Evolutionary conservation across 1,139 yeast species (phyloP), one percentile per base, ranked within the genome.

Genomic region (Suhomyces coccinellae): DNA sequence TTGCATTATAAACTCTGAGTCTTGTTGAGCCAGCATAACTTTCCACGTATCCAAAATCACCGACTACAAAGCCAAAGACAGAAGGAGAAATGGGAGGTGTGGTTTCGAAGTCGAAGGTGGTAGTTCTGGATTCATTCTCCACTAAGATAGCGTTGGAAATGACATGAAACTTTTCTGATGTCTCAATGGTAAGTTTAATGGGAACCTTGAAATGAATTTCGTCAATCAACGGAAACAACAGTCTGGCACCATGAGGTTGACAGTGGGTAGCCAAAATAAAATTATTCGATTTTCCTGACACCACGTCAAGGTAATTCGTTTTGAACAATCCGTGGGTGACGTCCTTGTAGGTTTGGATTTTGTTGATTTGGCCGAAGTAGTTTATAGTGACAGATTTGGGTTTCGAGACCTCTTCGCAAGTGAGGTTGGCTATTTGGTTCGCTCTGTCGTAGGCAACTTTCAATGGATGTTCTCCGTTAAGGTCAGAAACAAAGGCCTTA

Each of bases 241-340:
- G 59, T 53, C 84, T 70, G 3, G 88, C 84, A 50, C 75, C 82
- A 28, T 74, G 72, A 0, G 93, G 90, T 58, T 85, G 91, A 35
- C 81, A 74, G 56, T 86, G 91, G 1, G 93, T 83, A 0, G 89
- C 82, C 34, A 85, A 58, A 13, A 85, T 65, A 46, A 66, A 73
- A 49, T 79, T 76, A 46, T 66, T 60, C 1, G 83, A 65, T 28
- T 61, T 67, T 11, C 83, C 82, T 2, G 76, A 65, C 16, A 68
- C 61, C 5, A 73, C 67, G 52, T 78, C 82, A 46, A 73, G 68
- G 56, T 81, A 82, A 55, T 82, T 82, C 1, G 88, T 82, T 54
- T 80, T 82, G 71, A 83, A 85, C 2, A 85, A 62, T n/a, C 93
- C 93, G 40, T 64, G 70, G 1, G 90, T 85, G 38, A 62, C 62